Evolutionary conservation across 257 asterid species (phyloP), one percentile per base, ranked within the genome.

Genomic region (Mitragyna speciosa): DNA sequence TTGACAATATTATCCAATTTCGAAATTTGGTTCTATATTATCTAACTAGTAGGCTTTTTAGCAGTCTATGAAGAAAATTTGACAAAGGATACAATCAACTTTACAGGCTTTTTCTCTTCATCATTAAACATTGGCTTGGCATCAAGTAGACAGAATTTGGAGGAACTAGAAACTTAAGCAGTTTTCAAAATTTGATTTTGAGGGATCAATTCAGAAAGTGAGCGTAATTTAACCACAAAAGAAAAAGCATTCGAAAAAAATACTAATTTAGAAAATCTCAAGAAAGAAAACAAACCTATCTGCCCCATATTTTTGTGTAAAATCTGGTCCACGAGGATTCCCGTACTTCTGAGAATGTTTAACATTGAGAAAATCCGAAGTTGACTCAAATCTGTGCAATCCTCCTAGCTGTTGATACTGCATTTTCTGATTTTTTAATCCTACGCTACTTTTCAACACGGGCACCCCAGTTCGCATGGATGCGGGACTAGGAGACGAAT

Each of bases 401-500:
- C 93, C 89, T 56, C 94, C 94, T 83, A 93, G 89, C 71, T 75
- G 89, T 68, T 91, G 97, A 87, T 76, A 86, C 43, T 85, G 80
- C 80, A 79, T 54, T 83, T 87, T 94, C 82, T 87, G 92, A 78
- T 96, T 96, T 84, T 90, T 92, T 76, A 80, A 73, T 66, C 87
- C 89, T 56, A 77, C 81, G 78, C 90, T 86, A 82, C 83, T 89
- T 87, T 85, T 92, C 59, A 76, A 63, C 64, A 76, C 67, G 26
- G 88, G 77, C 19, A 87, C 79, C 79, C 89, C 93, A 54, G 82
- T 81, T 81, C 89, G 90, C 28, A 88, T 58, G 1, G 90, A 74
- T 69, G 90, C 88, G 70, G 89, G 87, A 78, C 84, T 88, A 84
- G 92, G 91, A 48, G 96, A 85, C 47, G 94, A 80, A 78, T 89